phyloP scores from a whole-genome alignment of 1,139 yeast genomes.

The Ogataea hybrid region DNA sequence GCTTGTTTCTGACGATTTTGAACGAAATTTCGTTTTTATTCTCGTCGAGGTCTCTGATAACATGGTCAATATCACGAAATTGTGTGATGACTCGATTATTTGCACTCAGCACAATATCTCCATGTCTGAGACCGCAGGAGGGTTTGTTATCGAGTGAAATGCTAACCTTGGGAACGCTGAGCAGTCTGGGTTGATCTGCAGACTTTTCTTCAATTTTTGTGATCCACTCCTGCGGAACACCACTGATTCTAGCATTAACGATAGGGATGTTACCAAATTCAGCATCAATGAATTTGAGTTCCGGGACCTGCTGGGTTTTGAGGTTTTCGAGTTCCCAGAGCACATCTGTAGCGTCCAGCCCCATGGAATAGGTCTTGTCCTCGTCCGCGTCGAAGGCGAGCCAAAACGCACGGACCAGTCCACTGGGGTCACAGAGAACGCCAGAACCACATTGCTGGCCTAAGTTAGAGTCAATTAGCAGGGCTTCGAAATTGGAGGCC shows the following conservation, averaged over 20 bases:
- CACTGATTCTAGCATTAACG: constrained; percentile 77
- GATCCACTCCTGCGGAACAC: constrained; percentile 86
- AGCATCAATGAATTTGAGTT: constrained; percentile 68
- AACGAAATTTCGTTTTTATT: constrained; percentile 44
- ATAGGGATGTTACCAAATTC: constrained; percentile 71
- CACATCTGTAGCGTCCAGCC: constrained; percentile 73
- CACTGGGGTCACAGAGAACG: constrained; percentile 72
- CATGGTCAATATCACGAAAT: constrained; percentile 63
- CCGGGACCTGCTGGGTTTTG: constrained; percentile 48
- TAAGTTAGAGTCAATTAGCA: constrained; percentile 69
- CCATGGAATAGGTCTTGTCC: constrained; percentile 66
- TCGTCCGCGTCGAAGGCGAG: constrained; percentile 73
- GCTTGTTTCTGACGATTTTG: constrained; percentile 62
- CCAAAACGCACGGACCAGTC: constrained; percentile 83
- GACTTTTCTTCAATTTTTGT: constrained; percentile 56
- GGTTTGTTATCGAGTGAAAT: constrained; percentile 28
- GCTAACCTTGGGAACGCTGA: constrained; percentile 66
- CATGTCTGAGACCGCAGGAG: constrained; percentile 43
- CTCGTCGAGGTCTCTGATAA: constrained; percentile 35
- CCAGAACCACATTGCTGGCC: constrained; percentile 77
- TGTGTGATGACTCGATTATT: constrained; percentile 63
- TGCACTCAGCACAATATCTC: constrained; percentile 74
- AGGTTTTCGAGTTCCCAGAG: constrained; percentile 56
- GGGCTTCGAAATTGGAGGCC: constrained; percentile 79
- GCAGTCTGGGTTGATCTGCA: constrained; percentile 67